Conservation (phyloP, 371 early-diverging fungal species). For the Entomophthora muscae region DNA sequence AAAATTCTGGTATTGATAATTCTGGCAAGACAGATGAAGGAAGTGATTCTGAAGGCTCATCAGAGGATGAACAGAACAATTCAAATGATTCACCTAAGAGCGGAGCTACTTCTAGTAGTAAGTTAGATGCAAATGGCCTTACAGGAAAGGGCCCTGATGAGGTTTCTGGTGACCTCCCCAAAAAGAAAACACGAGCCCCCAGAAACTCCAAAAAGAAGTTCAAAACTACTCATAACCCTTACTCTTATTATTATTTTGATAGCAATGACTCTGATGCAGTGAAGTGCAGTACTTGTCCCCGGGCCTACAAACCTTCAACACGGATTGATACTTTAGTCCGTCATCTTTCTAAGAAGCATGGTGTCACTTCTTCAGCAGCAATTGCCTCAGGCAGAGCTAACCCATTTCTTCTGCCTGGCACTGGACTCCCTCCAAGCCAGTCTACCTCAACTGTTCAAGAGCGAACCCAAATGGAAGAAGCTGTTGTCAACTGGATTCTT, state of each 20-base stretch:
- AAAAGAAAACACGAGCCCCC: background rate
- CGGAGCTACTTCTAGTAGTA: too few relatives aligned
- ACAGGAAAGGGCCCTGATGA: background rate
- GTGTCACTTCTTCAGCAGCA: background rate
- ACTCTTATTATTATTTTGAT: constrained; percentile 5
- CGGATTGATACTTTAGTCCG: constrained; percentile 4
- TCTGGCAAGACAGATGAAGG: too few relatives aligned
- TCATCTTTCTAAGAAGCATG: constrained; percentile 5
- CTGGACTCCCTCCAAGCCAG: background rate
- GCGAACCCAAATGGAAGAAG: background rate
- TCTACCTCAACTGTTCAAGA: background rate
- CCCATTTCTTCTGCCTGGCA: background rate
- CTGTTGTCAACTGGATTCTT: background rate
- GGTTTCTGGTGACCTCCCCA: background rate
- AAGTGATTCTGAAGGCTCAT: too few relatives aligned
- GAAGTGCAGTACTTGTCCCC: constrained; percentile 1
- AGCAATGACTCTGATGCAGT: background rate
- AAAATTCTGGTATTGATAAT: too few relatives aligned
- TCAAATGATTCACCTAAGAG: too few relatives aligned
- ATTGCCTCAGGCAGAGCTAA: background rate
- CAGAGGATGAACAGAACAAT: too few relatives aligned
- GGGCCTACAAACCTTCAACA: constrained; percentile 3
- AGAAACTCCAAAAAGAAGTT: background rate
- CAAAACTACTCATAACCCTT: background rate
- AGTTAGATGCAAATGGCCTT: too few relatives aligned